Conservation (phyloP, 2,329 filamentous ascomycete species). For the Aspergillus pseudonomiae region DNA sequence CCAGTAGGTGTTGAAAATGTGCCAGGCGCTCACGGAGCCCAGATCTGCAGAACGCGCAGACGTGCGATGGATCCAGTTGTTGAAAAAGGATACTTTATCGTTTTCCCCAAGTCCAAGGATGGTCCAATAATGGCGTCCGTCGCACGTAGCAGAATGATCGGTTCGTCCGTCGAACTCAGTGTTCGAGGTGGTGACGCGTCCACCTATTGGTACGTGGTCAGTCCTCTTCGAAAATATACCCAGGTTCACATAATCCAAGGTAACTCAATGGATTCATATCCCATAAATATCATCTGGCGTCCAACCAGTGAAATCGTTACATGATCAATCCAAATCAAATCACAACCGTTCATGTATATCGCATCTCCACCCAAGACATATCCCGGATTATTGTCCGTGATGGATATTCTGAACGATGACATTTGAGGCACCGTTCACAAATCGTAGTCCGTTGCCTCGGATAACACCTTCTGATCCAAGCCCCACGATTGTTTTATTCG, state of each 20-base stretch:
- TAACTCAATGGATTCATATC: neutral
- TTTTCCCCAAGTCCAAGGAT: no score
- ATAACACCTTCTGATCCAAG: neutral
- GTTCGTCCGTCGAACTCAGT: no score
- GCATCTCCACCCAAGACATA: neutral
- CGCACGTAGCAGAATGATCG: no score
- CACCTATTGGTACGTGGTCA: no score
- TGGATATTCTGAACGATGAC: neutral
- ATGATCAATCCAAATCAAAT: neutral
- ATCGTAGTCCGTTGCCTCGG: neutral
- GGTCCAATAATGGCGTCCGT: no score
- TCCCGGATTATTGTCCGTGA: neutral
- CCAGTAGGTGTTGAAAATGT: no score
- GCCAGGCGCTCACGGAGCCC: no score
- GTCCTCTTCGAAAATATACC: neutral
- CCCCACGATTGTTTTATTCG: neutral
- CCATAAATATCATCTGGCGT: neutral
- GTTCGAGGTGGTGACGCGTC: no score
- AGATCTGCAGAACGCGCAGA: no score
- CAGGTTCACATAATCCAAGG: neutral
- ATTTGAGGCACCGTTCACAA: neutral
- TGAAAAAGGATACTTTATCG: no score
- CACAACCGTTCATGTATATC: neutral
- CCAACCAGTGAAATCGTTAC: neutral
- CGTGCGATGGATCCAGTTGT: no score